Evolutionary conservation across 257 asterid species (phyloP).

Genomic region (Apocynum venetum): DNA sequence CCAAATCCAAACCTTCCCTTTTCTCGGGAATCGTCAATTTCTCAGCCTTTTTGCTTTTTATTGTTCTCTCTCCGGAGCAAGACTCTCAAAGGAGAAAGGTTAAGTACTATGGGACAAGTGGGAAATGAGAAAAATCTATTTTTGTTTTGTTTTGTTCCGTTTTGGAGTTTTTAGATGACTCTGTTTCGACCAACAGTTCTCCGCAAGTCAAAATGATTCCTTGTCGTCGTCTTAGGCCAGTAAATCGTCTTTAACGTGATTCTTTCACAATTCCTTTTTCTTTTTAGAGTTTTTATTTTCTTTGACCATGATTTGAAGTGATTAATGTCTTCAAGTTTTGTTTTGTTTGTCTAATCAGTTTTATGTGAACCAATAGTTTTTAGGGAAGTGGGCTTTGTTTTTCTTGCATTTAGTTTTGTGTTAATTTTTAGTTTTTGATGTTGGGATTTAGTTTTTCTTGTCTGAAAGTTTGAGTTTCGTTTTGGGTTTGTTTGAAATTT

Average conservation of each 20-base stretch:
- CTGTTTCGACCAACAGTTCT: neutral
- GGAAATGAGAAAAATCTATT: neutral
- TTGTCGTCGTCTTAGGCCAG: slow-evolving; percentile 2
- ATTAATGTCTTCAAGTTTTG: neutral
- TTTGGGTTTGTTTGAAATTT: neutral
- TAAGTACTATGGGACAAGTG: neutral
- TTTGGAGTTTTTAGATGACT: slow-evolving; percentile 10
- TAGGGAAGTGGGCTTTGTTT: neutral
- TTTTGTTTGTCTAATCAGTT: too few relatives aligned
- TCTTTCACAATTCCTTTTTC: neutral
- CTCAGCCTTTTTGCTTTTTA: slow-evolving; percentile 9
- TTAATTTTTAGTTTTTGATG: neutral
- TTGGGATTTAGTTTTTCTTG: neutral
- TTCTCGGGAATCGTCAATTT: slow-evolving; percentile 45
- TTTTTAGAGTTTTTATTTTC: neutral
- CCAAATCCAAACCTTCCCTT: slow-evolving; percentile 59
- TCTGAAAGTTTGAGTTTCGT: neutral
- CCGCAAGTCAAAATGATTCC: slow-evolving; percentile 16
- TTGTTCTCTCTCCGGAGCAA: slow-evolving; percentile 5
- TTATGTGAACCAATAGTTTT: neutral
- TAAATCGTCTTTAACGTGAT: neutral
- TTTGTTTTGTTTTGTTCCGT: slow-evolving; percentile 23
- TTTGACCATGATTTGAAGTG: slow-evolving; percentile 6
- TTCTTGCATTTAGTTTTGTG: neutral
- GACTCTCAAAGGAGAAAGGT: neutral